A percentile compares a stretch with the other conserved stretches of the same genome.
These are phyloP conservation scores for Lentinula boryana DNA, from an alignment of 768 basidiomycete genomes.

Conservation along the genomic window DNA sequence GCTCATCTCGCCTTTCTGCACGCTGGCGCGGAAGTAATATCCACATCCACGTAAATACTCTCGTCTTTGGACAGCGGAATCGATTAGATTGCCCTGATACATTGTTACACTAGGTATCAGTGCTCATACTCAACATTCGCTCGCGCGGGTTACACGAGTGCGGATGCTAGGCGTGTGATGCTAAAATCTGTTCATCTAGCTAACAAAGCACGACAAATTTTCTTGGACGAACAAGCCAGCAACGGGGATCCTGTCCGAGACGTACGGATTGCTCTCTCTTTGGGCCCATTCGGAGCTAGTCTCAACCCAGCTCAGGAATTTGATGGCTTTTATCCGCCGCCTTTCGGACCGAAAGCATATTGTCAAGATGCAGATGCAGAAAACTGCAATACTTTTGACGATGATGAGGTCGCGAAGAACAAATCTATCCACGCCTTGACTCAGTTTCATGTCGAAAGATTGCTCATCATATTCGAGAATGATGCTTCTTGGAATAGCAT, in stretches of 20 bases:
- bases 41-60: constrained; percentile 56
- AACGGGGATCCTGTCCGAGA: constrained; percentile 11
- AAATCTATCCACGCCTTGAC: constrained; percentile 49
- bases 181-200: constrained; percentile 48
- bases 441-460: constrained; percentile 58
- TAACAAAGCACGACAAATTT: constrained; percentile 34
- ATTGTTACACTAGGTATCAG: constrained; percentile 49
- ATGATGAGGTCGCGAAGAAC: constrained; percentile 19
- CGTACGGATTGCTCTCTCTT: constrained; percentile 55
- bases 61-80: neutral
- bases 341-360: constrained; percentile 56
- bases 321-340: constrained; percentile 68
- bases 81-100: neutral
- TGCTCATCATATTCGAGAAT: constrained; percentile 47
- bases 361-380: constrained; percentile 15
- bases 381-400: constrained; percentile 39
- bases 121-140: constrained; percentile 50
- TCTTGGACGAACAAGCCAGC: constrained; percentile 17
- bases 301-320: constrained; percentile 66
- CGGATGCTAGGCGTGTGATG: constrained; percentile 44
- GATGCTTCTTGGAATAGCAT: constrained; percentile 45
- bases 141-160: constrained; percentile 38
- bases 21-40: constrained; percentile 61
- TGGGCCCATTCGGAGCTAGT: constrained; percentile 72
- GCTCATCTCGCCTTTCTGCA: constrained; percentile 59